Conservation (phyloP, 2,329 filamentous ascomycete genomes). For the Penicillium polonicum region DNA sequence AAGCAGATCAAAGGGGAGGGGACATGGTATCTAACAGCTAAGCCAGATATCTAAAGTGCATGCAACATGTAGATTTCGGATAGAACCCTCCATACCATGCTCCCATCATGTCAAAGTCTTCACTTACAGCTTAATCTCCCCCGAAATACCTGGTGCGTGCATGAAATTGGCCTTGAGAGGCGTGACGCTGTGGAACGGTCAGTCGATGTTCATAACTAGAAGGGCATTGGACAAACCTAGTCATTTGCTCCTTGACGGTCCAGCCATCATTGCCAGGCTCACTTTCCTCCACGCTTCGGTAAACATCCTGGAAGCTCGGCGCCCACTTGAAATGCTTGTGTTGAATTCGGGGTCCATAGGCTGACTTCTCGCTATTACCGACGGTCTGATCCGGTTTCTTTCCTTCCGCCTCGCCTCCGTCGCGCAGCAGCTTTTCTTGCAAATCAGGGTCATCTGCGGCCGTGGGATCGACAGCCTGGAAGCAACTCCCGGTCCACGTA, state of each 20-base stretch:
- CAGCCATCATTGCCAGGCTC: slow-evolving; percentile 86
- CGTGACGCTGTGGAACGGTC: slow-evolving; percentile 64
- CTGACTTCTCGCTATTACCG: slow-evolving; percentile 27
- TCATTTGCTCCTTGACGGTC: slow-evolving; percentile 82
- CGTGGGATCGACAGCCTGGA: slow-evolving; percentile 70
- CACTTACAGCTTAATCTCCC: slow-evolving; percentile 83
- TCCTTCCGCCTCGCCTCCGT: slow-evolving; percentile 54
- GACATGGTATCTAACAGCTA: slow-evolving; percentile 28
- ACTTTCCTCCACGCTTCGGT: slow-evolving; percentile 77
- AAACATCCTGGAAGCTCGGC: slow-evolving; percentile 81
- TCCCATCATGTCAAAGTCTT: slow-evolving; percentile 22
- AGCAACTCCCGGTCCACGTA: slow-evolving; percentile 86
- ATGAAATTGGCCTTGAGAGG: slow-evolving; percentile 91
- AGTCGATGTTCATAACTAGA: neutral
- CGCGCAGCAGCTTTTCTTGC: slow-evolving; percentile 72
- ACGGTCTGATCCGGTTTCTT: slow-evolving; percentile 26
- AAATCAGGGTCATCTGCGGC: slow-evolving; percentile 60
- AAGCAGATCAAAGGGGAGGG: slow-evolving; percentile 15
- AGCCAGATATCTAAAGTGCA: slow-evolving; percentile 28
- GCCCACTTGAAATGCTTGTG: slow-evolving; percentile 96
- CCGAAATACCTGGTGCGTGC: slow-evolving; percentile 65
- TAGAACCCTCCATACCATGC: slow-evolving; percentile 17
- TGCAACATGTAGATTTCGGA: slow-evolving; percentile 28
- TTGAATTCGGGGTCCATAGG: slow-evolving; percentile 51
- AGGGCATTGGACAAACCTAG: slow-evolving; percentile 59